Evolutionary conservation across 352 stramenopile genomes (phyloP).

Genomic region (Globisporangium echinulatum): DNA sequence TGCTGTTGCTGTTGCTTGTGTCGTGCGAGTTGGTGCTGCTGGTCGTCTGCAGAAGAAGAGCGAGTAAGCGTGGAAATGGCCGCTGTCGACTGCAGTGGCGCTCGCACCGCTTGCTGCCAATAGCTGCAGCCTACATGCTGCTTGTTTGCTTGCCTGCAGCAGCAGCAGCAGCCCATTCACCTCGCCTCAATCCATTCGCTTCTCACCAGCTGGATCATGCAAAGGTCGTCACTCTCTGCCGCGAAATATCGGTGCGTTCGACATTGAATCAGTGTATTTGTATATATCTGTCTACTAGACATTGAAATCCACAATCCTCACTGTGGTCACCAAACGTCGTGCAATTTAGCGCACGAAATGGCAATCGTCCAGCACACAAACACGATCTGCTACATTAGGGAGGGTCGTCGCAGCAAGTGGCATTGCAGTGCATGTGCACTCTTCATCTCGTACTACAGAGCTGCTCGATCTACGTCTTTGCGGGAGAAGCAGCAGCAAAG

Average conservation of each 20-base stretch:
- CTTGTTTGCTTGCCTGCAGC: too few species aligned
- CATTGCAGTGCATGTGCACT: too few species aligned
- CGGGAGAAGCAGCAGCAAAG: too few species aligned
- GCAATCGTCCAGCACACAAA: too few species aligned
- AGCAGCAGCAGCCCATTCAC: too few species aligned
- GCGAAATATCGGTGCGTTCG: background rate
- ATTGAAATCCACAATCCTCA: background rate
- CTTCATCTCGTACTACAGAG: too few species aligned
- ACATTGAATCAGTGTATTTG: background rate
- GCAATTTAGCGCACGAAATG: background rate
- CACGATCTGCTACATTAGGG: too few species aligned
- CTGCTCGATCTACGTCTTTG: too few species aligned
- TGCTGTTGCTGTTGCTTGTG: background rate
- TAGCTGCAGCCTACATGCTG: too few species aligned
- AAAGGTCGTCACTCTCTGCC: background rate
- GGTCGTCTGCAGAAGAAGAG: constrained; percentile 2
- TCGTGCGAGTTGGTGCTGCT: background rate
- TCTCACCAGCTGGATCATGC: background rate
- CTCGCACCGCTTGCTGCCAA: too few species aligned
- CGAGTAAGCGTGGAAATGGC: background rate
- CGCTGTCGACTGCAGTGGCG: background rate
- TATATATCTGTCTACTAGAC: background rate
- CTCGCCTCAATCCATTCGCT: background rate
- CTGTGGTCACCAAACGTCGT: background rate
- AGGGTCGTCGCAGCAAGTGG: too few species aligned